A percentile compares a stretch with the other conserved stretches of the same genome.
Conservation (phyloP, 2,329 filamentous ascomycete species). For the Dactylonectria estremocensis region DNA sequence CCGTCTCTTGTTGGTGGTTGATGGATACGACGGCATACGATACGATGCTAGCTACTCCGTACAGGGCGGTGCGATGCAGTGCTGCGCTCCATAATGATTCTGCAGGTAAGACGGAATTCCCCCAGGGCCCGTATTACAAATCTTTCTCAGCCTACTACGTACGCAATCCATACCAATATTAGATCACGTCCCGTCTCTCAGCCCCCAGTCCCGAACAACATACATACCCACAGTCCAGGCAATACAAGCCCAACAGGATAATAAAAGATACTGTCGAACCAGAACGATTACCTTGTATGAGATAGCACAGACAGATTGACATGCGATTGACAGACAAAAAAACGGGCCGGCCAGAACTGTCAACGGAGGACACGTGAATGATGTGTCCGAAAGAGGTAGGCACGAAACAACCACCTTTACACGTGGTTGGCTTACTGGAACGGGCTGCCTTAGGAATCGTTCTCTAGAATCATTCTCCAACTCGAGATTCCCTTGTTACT, state of each 20-base stretch:
- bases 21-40: neutral
- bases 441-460: slow-evolving; percentile 1
- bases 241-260: neutral
- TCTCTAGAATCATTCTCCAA: slow-evolving; percentile 3
- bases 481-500: neutral
- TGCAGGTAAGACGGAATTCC: slow-evolving; percentile 30
- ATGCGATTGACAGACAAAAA: neutral
- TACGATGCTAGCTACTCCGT: neutral
- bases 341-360: slow-evolving; percentile 16
- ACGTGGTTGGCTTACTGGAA: neutral
- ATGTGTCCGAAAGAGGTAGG: neutral
- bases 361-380: slow-evolving; percentile 11
- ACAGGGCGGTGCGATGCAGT: slow-evolving; percentile 1
- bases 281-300: neutral
- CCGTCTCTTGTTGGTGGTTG: neutral
- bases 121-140: slow-evolving; percentile 18
- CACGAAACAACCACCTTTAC: neutral
- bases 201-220: neutral
- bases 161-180: slow-evolving; percentile 1
- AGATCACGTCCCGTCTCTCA: slow-evolving; percentile 1
- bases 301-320: slow-evolving; percentile 7
- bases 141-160: slow-evolving; percentile 2
- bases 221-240: neutral
- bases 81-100: slow-evolving; percentile 1
- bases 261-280: neutral